phyloP scores from a whole-genome alignment of 2,329 filamentous ascomycete genomes.

The Lasiodiplodia gonubiensis region DNA sequence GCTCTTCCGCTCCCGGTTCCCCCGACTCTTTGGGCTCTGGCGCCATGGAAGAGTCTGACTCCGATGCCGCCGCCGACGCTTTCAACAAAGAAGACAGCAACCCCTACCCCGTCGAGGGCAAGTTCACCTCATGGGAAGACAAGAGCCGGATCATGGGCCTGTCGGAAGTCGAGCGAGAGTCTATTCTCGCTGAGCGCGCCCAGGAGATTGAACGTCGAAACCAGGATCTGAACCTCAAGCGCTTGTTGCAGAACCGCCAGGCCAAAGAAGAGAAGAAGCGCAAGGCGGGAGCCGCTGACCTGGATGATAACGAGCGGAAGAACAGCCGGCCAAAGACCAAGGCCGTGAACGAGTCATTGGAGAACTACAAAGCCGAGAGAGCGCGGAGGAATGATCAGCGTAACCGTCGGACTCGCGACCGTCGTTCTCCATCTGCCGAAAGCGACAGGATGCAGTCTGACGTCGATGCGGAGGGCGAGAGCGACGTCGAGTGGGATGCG shows the following conservation, averaged over 20 bases:
- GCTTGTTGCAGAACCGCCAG: slow-evolving; percentile 63
- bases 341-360: slow-evolving; percentile 75
- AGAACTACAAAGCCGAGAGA: slow-evolving; percentile 67
- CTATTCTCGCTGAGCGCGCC: slow-evolving; percentile 85
- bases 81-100: slow-evolving; percentile 64
- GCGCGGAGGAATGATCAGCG: slow-evolving; percentile 66
- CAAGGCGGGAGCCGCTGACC: slow-evolving; percentile 77
- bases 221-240: slow-evolving; percentile 79
- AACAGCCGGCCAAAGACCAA: slow-evolving; percentile 55
- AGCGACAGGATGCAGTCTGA: slow-evolving; percentile 61
- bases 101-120: slow-evolving; percentile 84
- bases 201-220: slow-evolving; percentile 80
- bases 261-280: slow-evolving; percentile 71
- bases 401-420: slow-evolving; percentile 43
- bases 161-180: slow-evolving; percentile 89
- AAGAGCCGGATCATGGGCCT: slow-evolving; percentile 74
- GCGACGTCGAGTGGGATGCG: slow-evolving; percentile 77
- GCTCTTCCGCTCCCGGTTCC: slow-evolving; percentile 71
- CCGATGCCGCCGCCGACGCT: slow-evolving; percentile 54
- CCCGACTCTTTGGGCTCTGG: slow-evolving; percentile 79
- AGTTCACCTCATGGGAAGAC: slow-evolving; percentile 66
- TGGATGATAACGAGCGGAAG: slow-evolving; percentile 79
- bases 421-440: slow-evolving; percentile 20
- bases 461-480: slow-evolving; percentile 71
- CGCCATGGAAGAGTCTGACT: slow-evolving; percentile 83